Evolutionary conservation across 148 eudicot genomes (phyloP).

Genomic region (Limonium bicolor): DNA sequence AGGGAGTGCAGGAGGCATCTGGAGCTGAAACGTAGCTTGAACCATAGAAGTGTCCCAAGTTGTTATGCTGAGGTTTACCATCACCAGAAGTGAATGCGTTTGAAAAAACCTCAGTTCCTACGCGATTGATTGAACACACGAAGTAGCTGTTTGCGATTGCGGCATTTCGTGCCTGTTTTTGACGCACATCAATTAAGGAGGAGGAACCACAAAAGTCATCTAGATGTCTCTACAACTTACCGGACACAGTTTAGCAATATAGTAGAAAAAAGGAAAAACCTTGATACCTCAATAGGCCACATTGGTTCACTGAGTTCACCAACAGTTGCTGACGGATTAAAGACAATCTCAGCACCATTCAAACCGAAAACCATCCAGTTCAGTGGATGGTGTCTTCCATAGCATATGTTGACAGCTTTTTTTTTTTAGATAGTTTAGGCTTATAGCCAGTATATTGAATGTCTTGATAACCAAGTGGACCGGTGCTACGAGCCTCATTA

Average conservation of each 20-base stretch:
- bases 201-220: no score
- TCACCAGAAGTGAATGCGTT: conserved; percentile 96
- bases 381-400: conserved; percentile 96
- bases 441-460: no score
- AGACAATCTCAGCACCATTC: conserved; percentile 95
- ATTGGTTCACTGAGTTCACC: conserved; percentile 97
- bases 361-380: conserved; percentile 95
- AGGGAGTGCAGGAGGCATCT: conserved; percentile 87
- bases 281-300: conserved; percentile 98
- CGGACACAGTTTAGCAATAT: neutral
- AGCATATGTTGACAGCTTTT: conserved; percentile 88
- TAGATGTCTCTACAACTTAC: no score
- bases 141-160: conserved; percentile 91
- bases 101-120: conserved; percentile 82
- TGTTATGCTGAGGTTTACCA: conserved; percentile 85
- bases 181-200: neutral
- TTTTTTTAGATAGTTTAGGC: no score
- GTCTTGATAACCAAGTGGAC: no score
- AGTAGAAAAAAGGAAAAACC: conserved; percentile 1
- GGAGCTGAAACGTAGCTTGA: conserved; percentile 92
- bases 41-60: conserved; percentile 96
- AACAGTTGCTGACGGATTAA: conserved; percentile 95
- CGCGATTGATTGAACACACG: conserved; percentile 91
- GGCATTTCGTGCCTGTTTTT: conserved; percentile 85
- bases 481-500: no score